These are phyloP conservation scores for Gymnopilus junonius DNA, from an alignment of 768 basidiomycete genomes.

Conservation along the genomic window DNA sequence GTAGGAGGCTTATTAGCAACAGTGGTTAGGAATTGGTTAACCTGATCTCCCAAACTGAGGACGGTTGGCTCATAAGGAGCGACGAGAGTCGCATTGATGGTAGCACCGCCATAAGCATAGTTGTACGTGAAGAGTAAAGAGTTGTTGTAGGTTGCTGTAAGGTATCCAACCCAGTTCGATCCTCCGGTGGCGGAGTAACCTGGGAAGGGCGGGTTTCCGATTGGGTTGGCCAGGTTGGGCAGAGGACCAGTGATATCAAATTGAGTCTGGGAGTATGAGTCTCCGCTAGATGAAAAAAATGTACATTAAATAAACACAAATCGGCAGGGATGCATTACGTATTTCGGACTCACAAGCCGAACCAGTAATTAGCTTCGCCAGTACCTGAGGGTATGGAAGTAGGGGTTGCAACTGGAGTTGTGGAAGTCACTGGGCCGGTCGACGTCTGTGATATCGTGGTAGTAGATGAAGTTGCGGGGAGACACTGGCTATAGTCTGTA, in stretches of 20 bases:
- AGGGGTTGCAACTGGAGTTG: background rate
- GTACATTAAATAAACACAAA: too few relatives aligned
- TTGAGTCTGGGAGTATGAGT: constrained; percentile 63
- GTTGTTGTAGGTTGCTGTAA: constrained; percentile 55
- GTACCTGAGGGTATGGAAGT: constrained; percentile 6
- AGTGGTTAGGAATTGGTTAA: constrained; percentile 56
- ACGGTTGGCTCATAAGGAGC: constrained; percentile 55
- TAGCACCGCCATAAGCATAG: constrained; percentile 70
- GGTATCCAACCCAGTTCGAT: constrained; percentile 62
- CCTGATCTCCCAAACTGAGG: constrained; percentile 61
- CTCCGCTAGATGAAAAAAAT: constrained; percentile 43
- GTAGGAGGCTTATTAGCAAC: constrained; percentile 51
- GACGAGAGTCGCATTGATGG: constrained; percentile 63
- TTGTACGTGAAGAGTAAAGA: constrained; percentile 63
- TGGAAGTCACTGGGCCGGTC: background rate
- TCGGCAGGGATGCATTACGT: background rate
- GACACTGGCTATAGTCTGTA: constrained; percentile 46
- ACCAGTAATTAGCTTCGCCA: constrained; percentile 42
- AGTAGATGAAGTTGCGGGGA: constrained; percentile 30
- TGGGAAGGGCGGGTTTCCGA: constrained; percentile 60
- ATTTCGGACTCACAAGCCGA: constrained; percentile 55
- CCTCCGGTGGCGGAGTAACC: constrained; percentile 59
- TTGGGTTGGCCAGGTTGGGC: constrained; percentile 49
- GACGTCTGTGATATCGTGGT: constrained; percentile 8
- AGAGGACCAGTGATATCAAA: constrained; percentile 45